Percentiles rank a stretch among this genome's conserved stretches.
phyloP scores from a whole-genome alignment of 768 basidiomycete genomes.

The Sistotremastrum niveocremeum region DNA sequence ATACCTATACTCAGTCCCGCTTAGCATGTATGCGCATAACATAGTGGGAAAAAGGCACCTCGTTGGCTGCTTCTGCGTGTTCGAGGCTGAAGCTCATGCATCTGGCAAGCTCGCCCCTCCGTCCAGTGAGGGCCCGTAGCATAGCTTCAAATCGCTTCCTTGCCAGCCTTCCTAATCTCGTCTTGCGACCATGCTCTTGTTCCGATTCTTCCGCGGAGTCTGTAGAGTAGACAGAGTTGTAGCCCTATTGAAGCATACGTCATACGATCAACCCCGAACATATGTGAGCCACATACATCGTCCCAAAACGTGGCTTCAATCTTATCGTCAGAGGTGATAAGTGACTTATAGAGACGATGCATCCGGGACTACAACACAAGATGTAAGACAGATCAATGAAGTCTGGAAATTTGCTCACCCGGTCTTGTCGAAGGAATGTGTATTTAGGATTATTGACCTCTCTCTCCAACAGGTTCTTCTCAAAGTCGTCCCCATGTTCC shows the following conservation, averaged over 20 bases:
- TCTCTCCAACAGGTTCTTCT: slow-evolving; percentile 55
- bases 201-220: slow-evolving; percentile 95
- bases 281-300: slow-evolving; percentile 33
- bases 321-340: slow-evolving; percentile 42
- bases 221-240: slow-evolving; percentile 79
- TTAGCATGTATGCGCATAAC: background rate
- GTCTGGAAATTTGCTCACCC: slow-evolving; percentile 27
- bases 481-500: slow-evolving; percentile 67
- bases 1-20: slow-evolving; percentile 41
- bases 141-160: slow-evolving; percentile 80
- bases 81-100: slow-evolving; percentile 97
- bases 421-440: slow-evolving; percentile 50
- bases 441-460: slow-evolving; percentile 78
- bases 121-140: slow-evolving; percentile 75
- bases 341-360: slow-evolving; percentile 55
- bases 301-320: slow-evolving; percentile 68
- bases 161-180: slow-evolving; percentile 62
- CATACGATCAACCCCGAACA: slow-evolving; percentile 2
- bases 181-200: slow-evolving; percentile 67
- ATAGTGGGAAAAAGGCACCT: slow-evolving; percentile 34
- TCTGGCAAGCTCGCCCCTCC: slow-evolving; percentile 80
- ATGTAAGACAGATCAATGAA: background rate
- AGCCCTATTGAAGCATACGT: slow-evolving; percentile 39
- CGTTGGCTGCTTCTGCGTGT: slow-evolving; percentile 90
- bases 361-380: slow-evolving; percentile 42